Conservation (phyloP, 768 basidiomycete species). For the Daedaleopsis nitida region DNA sequence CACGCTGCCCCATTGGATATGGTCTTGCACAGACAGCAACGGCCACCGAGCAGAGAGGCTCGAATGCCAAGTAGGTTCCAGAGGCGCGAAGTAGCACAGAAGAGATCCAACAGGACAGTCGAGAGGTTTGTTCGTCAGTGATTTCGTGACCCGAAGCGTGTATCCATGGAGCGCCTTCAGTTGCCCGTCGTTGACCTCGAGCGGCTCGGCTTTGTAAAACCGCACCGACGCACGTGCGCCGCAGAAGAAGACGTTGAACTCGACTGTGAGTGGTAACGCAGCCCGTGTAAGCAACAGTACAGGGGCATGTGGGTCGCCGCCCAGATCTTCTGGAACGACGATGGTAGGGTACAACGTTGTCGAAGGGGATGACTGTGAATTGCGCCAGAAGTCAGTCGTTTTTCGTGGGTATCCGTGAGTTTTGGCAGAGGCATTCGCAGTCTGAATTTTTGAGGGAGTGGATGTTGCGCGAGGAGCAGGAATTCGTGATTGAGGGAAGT, state of each 20-base stretch:
- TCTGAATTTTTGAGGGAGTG: constrained; percentile 15
- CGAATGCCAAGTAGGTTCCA: constrained; percentile 43
- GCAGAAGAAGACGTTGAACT: constrained; percentile 62
- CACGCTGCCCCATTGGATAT: constrained; percentile 68
- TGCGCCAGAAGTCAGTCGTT: constrained; percentile 68
- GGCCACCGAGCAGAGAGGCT: constrained; percentile 18
- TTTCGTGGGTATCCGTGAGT: constrained; percentile 59
- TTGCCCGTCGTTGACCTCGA: constrained; percentile 49
- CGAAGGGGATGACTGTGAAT: constrained; percentile 30
- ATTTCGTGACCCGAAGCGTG: constrained; percentile 63
- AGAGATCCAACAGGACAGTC: constrained; percentile 54
- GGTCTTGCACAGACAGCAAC: constrained; percentile 39
- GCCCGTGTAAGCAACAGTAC: constrained; percentile 66
- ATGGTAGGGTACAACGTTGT: constrained; percentile 58
- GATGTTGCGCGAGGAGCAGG: constrained; percentile 2
- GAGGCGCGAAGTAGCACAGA: constrained; percentile 69
- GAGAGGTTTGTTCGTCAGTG: constrained; percentile 69
- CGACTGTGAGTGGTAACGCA: constrained; percentile 59
- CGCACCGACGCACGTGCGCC: constrained; percentile 46
- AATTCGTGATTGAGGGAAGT: constrained; percentile 40
- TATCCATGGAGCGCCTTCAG: constrained; percentile 56
- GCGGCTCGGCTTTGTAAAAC: constrained; percentile 48
- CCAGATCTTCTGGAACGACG: constrained; percentile 39
- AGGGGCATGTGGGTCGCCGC: constrained; percentile 48
- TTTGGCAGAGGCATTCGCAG: constrained; percentile 32